A percentile compares a stretch with the other conserved stretches of the same genome.
These are phyloP conservation scores for Xylaria castorea DNA, from an alignment of 495 filamentous ascomycete genomes.

Conservation along the genomic window DNA sequence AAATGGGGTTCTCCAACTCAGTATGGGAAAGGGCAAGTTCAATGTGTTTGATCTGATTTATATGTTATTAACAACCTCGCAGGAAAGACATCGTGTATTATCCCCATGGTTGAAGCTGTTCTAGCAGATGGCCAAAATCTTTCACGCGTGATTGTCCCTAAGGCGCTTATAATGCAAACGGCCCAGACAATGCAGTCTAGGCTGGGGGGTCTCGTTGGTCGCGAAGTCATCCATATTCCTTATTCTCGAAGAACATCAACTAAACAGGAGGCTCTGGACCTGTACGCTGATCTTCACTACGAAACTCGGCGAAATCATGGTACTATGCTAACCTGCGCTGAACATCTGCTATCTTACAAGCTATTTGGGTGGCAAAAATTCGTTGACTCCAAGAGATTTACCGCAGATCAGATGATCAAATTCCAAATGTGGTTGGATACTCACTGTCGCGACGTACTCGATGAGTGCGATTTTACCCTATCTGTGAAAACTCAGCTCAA, in stretches of 20 bases:
- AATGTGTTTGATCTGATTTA: background rate
- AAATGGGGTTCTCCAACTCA: conserved; percentile 65
- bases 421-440: conserved; percentile 56
- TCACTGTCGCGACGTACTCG: conserved; percentile 58
- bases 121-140: conserved; percentile 56
- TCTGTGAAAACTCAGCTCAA: conserved; percentile 56
- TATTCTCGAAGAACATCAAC: conserved; percentile 57
- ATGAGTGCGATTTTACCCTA: conserved; percentile 63
- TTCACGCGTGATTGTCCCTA: conserved; percentile 57
- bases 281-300: conserved; percentile 48
- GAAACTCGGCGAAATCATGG: conserved; percentile 42
- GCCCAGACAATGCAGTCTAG: conserved; percentile 55
- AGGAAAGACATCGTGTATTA: conserved; percentile 61
- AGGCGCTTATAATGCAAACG: conserved; percentile 58
- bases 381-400: conserved; percentile 44
- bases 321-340: conserved; percentile 57
- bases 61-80: conserved; percentile 8
- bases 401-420: conserved; percentile 50
- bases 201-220: conserved; percentile 55
- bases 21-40: conserved; percentile 56
- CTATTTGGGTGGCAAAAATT: conserved; percentile 57
- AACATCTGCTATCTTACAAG: conserved; percentile 61
- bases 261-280: conserved; percentile 33
- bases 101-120: conserved; percentile 59
- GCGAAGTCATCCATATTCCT: conserved; percentile 55